Conservation (phyloP, 2,329 filamentous ascomycete species). For the Trichoderma sp. region DNA sequence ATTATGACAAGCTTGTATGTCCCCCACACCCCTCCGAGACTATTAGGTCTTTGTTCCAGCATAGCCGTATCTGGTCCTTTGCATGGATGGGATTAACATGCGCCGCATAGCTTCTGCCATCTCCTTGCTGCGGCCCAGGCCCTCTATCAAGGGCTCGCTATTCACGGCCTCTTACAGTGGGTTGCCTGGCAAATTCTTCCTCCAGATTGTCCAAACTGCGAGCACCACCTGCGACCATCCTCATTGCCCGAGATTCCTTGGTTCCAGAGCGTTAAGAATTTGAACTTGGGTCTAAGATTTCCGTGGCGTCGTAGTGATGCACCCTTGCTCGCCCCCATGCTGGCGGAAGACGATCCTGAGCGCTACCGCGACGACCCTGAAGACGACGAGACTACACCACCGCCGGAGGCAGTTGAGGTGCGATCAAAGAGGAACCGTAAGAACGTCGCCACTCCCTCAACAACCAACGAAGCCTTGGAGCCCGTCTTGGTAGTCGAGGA, state of each 20-base stretch:
- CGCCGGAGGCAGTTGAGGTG: constrained; percentile 26
- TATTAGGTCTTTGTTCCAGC: neutral
- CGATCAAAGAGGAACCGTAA: constrained; percentile 26
- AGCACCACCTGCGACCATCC: constrained; percentile 35
- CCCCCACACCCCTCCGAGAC: neutral
- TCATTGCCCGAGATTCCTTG: constrained; percentile 38
- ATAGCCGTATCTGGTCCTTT: neutral
- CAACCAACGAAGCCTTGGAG: constrained; percentile 16
- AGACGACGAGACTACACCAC: constrained; percentile 13
- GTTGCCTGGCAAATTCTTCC: constrained; percentile 39
- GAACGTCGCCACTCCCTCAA: constrained; percentile 24
- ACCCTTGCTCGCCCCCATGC: constrained; percentile 24
- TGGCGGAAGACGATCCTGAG: constrained; percentile 27
- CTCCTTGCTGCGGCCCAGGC: constrained; percentile 37
- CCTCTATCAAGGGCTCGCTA: constrained; percentile 40
- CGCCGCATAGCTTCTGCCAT: constrained; percentile 34
- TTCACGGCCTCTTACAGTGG: constrained; percentile 38
- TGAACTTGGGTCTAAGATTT: constrained; percentile 15
- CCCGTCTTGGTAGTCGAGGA: neutral
- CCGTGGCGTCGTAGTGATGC: constrained; percentile 23
- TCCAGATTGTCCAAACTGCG: constrained; percentile 41
- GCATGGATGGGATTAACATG: neutral
- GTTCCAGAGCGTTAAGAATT: constrained; percentile 25
- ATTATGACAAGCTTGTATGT: constrained; percentile 41
- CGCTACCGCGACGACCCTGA: constrained; percentile 28